Percentiles rank a stretch among this genome's conserved stretches.
These are phyloP conservation scores for Baeospora myosura DNA, from an alignment of 1,284 basidiomycete species.

Conservation along the genomic window DNA sequence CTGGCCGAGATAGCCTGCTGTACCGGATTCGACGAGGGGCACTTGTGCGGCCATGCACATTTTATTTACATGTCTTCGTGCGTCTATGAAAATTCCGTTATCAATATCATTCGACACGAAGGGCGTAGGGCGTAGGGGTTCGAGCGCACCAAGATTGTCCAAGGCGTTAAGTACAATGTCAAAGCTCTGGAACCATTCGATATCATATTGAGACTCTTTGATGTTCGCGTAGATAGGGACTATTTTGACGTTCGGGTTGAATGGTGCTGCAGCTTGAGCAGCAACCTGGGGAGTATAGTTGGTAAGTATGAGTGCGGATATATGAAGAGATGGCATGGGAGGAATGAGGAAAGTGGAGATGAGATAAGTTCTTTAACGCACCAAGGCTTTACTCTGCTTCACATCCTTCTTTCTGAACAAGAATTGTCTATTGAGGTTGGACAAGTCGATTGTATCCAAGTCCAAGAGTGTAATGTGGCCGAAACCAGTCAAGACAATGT, in stretches of 20 bases:
- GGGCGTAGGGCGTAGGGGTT: constrained; percentile 4
- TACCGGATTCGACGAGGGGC: constrained; percentile 93
- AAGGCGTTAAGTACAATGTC: constrained; percentile 94
- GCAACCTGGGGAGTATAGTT: constrained; percentile 54
- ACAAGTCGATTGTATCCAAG: constrained; percentile 97
- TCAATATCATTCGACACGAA: background rate
- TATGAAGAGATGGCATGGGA: background rate
- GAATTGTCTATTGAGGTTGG: constrained; percentile 97
- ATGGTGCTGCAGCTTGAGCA: constrained; percentile 79
- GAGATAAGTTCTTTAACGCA: constrained; percentile 23
- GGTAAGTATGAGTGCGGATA: constrained; percentile 2
- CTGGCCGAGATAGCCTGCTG: constrained; percentile 90
- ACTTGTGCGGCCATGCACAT: constrained; percentile 92
- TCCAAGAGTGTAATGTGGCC: constrained; percentile 90
- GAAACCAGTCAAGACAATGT: constrained; percentile 90
- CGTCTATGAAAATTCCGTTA: constrained; percentile 46
- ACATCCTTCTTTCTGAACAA: constrained; percentile 97
- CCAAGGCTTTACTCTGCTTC: constrained; percentile 91
- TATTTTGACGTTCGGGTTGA: constrained; percentile 89
- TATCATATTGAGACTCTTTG: constrained; percentile 87
- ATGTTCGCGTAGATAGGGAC: constrained; percentile 92
- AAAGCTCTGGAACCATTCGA: constrained; percentile 85
- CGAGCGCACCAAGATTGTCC: constrained; percentile 81
- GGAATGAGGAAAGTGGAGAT: background rate
- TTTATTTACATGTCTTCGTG: constrained; percentile 89